Conservation (phyloP, 2,329 filamentous ascomycete species). For the Xylariaceae sp. region DNA sequence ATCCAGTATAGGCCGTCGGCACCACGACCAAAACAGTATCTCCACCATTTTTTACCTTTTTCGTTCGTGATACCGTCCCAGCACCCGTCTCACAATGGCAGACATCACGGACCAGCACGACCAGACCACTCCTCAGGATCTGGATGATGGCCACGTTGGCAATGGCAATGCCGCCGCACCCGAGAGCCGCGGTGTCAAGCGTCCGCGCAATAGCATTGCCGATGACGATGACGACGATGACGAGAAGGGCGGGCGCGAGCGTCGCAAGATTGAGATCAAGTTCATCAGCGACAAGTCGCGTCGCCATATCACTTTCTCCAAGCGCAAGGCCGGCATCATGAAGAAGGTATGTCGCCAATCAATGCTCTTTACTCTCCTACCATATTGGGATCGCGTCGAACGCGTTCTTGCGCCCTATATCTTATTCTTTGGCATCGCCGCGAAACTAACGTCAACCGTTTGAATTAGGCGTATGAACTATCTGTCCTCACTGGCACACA, state of each 20-base stretch:
- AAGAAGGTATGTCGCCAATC: conserved; percentile 80
- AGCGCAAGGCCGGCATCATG: conserved; percentile 99
- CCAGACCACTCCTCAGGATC: conserved; percentile 74
- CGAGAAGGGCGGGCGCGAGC: conserved; percentile 96
- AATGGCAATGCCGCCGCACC: conserved; percentile 71
- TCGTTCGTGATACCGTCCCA: conserved; percentile 54
- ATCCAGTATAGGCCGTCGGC: conserved; percentile 71
- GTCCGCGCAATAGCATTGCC: conserved; percentile 77
- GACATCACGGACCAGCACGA: conserved; percentile 81
- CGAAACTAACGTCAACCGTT: conserved; percentile 32
- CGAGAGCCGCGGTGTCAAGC: conserved; percentile 87
- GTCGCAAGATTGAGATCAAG: conserved; percentile 99
- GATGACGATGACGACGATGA: conserved; percentile 98
- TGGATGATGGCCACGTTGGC: conserved; percentile 75
- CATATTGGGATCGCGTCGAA: conserved; percentile 28
- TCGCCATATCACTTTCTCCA: conserved; percentile 98
- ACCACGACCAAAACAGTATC: conserved; percentile 70
- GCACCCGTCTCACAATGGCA: conserved; percentile 62
- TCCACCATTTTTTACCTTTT: conserved; percentile 63
- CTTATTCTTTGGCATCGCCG: conserved; percentile 6
- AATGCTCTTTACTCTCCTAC: conserved; percentile 5
- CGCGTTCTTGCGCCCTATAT: conserved; percentile 16
- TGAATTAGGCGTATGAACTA: conserved; percentile 84
- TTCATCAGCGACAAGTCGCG: conserved; percentile 99
- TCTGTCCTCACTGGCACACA: conserved; percentile 98